Evolutionary conservation across 495 filamentous ascomycete genomes (phyloP).

Genomic region (Aspergillus sparsus): DNA sequence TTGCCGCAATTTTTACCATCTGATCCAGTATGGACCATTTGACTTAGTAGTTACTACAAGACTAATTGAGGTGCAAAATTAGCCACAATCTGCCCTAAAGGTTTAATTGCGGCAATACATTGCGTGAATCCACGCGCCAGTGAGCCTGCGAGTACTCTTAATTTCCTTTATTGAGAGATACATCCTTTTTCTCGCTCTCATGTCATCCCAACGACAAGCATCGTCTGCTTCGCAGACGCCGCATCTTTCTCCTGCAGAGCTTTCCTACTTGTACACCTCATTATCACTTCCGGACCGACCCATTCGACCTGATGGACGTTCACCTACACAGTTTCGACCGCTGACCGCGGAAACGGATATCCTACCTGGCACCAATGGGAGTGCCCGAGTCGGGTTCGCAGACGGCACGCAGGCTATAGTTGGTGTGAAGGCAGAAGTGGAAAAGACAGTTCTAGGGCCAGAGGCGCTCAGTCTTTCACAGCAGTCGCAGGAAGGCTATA

Average conservation of each 20-base stretch:
- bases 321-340: conserved; percentile 84
- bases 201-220: conserved; percentile 47
- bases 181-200: conserved; percentile 15
- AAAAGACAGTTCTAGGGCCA: conserved; percentile 55
- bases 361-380: conserved; percentile 85
- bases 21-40: not conserved
- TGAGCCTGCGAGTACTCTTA: not conserved
- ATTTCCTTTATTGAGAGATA: not conserved
- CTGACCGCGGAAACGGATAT: conserved; percentile 86
- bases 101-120: too few species aligned
- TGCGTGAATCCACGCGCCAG: not conserved
- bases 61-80: too few species aligned
- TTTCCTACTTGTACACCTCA: conserved; percentile 91
- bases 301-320: conserved; percentile 85
- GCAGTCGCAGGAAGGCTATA: conserved; percentile 32
- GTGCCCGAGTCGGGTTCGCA: conserved; percentile 87
- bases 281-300: conserved; percentile 72
- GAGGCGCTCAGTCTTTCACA: conserved; percentile 32
- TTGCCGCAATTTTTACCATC: conserved; percentile 3
- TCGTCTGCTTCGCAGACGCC: conserved; percentile 49
- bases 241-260: conserved; percentile 89
- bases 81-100: too few species aligned
- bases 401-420: conserved; percentile 96
- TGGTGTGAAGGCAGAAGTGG: conserved; percentile 91
- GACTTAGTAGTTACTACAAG: not conserved